Evolutionary conservation across 192 early-diverging fungal genomes (phyloP), one percentile per base, ranked within the genome.

Genomic region (Coemansia interrupta): DNA sequence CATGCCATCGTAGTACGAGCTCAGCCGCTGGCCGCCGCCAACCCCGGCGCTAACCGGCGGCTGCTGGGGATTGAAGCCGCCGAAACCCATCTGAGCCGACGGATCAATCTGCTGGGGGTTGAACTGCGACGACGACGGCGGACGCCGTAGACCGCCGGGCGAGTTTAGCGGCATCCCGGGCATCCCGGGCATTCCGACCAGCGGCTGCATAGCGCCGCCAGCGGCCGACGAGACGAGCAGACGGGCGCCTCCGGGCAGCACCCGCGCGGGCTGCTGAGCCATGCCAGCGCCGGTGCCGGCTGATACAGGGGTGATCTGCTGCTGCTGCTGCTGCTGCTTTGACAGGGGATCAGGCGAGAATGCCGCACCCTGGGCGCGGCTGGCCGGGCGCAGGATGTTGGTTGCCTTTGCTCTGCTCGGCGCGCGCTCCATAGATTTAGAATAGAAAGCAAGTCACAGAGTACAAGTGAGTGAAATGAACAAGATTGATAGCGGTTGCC

Each of bases 331-430:
- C 47, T 45, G 52, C 53, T 59, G 48, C 46, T 57, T 50, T 28
- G 18, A 17, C 48, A 28, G 48, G 2, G 48, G 48, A 26, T 50
- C 48, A 15, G 48, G 48, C 0, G 53, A 46, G 18, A 52, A 57
- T 11, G 57, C 13, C 6, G 56, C 48, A 3, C 64, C 61, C 54
- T 78, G 74, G 4, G 74, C 74, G 17, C 74, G 64, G 58, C 74
- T 78, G 43, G 68, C 51, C 18, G 74, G 74, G 12, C 74, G 64
- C 56, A 78, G 28, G 32, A 78, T 72, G 28, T 78, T 78, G 18
- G 74, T 64, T n/a, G 74, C 74, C 60, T 72, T 71, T 39, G 74
- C 74, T 61, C 74, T 64, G 55, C 69, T 72, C 10, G 74, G 74
- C 15, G 68, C 69, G 18, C 74, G 63, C 26, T 78, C 74, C 74